phyloP scores from a whole-genome alignment of 2,329 filamentous ascomycete genomes.

The Monosporascus cannonballus region DNA sequence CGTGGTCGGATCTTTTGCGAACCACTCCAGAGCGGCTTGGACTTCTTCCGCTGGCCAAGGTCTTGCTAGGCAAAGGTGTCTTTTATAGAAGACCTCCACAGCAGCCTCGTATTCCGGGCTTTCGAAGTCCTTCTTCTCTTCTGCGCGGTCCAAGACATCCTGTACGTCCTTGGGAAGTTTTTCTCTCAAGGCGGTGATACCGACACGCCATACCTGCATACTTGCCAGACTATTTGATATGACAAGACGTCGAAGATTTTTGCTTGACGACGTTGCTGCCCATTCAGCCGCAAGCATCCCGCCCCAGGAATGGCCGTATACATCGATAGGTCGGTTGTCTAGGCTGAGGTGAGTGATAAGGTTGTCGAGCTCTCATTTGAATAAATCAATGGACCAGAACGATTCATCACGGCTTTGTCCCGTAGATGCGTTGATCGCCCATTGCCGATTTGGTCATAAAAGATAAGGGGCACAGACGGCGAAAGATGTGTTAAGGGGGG shows the following conservation, averaged over 20 bases:
- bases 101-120: constrained; percentile 25
- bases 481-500: constrained; percentile 32
- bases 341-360: constrained; percentile 36
- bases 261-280: constrained; percentile 24
- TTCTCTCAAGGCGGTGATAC: constrained; percentile 8
- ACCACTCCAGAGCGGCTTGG: too few species aligned
- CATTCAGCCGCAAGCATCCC: constrained; percentile 42
- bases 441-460: constrained; percentile 50
- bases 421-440: constrained; percentile 41
- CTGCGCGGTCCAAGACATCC: constrained; percentile 16
- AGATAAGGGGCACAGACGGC: constrained; percentile 35
- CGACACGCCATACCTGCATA: constrained; percentile 19
- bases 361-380: constrained; percentile 43
- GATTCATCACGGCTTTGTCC: constrained; percentile 35
- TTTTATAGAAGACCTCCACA: constrained; percentile 24
- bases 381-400: constrained; percentile 44
- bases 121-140: constrained; percentile 20
- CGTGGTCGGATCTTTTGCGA: too few species aligned
- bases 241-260: constrained; percentile 21
- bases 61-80: constrained; percentile 23
- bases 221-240: constrained; percentile 25
- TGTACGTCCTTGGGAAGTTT: constrained; percentile 16
- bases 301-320: constrained; percentile 47
- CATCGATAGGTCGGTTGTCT: constrained; percentile 26
- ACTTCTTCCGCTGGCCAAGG: too few species aligned